Base-by-base conservation (phyloP, 441 rosid genomes). In the Populus tomentosa region DNA sequence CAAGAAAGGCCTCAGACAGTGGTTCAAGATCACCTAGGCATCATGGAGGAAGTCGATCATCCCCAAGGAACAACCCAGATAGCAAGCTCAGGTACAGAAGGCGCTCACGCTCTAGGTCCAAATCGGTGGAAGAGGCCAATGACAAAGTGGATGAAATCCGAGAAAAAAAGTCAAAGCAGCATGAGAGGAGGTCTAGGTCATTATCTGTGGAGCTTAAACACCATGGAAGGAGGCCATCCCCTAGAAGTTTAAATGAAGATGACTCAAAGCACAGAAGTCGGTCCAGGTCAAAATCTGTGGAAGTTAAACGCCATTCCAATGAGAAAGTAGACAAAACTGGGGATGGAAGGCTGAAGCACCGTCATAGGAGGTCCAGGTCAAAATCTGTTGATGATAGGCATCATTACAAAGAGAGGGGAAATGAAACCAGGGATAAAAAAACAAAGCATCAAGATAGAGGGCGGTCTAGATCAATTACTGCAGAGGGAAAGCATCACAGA, bases 1-100 rank as follows among this genome's bases (percentile, higher is more conserved):
- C 76, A 53, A 88, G 82, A 75, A 90, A 86, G 81, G 88, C 86
- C 79, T 80, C 94, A 70, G 86, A 75, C 71, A 87, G 82, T 74
- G 82, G 79, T 75, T 90, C 95, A 74, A 88, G 88, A 81, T 94
- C 98, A 35, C 98, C 98, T 7, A 85, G 85, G 85, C 85, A 75
- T 79, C 86, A 75, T 53, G 84, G 86, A 81, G 89, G 87, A 80
- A 81, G 71, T 74, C 84, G 87, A 82, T 88, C 88, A 77, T 88
- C 94, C 62, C 87, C 87, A 59, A 87, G 82, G 85, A 85, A 85
- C 76, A 86, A 83, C 74, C 86, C 79, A 65, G 89, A 87, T 72
- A 80, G 80, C 69, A 90, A 87, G 84, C 78, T 65, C 56, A 84
- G 80, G 74, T 77, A 79, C 71, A 87, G 90, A 83, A 82, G 81